Conservation (phyloP, 1,139 yeast species). For the Meyerozyma elateridarum region DNA sequence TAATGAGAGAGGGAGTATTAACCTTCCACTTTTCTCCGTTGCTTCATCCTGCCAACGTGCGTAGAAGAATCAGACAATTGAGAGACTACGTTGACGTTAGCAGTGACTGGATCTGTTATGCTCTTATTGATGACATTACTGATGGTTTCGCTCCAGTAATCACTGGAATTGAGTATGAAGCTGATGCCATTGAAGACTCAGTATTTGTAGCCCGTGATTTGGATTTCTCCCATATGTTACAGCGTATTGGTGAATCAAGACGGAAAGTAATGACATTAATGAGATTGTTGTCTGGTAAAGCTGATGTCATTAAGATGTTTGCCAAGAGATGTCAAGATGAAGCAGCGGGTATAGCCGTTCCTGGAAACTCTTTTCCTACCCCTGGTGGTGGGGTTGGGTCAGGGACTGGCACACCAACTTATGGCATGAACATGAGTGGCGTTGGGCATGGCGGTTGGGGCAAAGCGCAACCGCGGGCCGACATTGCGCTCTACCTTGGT, state of each 20-base stretch:
- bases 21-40: slow-evolving; percentile 85
- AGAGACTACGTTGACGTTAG: slow-evolving; percentile 83
- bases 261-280: slow-evolving; percentile 88
- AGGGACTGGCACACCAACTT: slow-evolving; percentile 17
- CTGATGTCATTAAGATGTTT: slow-evolving; percentile 96
- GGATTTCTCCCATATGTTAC: slow-evolving; percentile 70
- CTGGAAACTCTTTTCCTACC: slow-evolving; percentile 7
- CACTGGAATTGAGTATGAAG: slow-evolving; percentile 81
- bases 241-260: slow-evolving; percentile 83
- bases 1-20: slow-evolving; percentile 76
- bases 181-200: slow-evolving; percentile 87
- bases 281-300: slow-evolving; percentile 88
- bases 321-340: slow-evolving; percentile 92
- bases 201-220: slow-evolving; percentile 33
- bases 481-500: slow-evolving; percentile 82
- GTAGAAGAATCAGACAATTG: slow-evolving; percentile 87
- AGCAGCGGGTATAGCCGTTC: slow-evolving; percentile 15
- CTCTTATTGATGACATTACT: slow-evolving; percentile 87
- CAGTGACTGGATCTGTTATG: slow-evolving; percentile 93
- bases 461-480: slow-evolving; percentile 68
- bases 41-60: slow-evolving; percentile 77
- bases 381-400: slow-evolving; percentile 22
- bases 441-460: slow-evolving; percentile 9
- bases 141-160: slow-evolving; percentile 92
- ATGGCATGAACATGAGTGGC: slow-evolving; percentile 14